phyloP scores from a whole-genome alignment of 441 rosid species.

The Rhodomyrtus psidioides region DNA sequence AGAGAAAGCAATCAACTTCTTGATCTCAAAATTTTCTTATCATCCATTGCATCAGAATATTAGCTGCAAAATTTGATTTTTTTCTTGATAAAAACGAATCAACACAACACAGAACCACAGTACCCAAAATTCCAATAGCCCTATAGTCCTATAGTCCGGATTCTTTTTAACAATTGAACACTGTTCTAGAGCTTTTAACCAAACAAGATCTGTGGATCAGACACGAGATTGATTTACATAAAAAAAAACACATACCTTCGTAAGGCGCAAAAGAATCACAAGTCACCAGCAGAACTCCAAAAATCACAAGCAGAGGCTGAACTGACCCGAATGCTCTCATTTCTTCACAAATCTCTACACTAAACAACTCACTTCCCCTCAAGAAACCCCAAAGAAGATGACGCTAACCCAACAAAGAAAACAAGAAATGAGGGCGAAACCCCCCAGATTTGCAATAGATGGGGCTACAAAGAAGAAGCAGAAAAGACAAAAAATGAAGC shows the following conservation, averaged over 20 bases:
- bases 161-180: not conserved
- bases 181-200: not conserved
- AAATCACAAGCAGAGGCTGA: conserved; percentile 31
- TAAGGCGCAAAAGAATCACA: conserved; percentile 44
- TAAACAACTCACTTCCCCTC: conserved; percentile 18
- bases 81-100: not conserved
- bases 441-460: not conserved
- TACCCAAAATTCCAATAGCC: not conserved
- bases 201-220: conserved; percentile 46
- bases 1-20: not conserved
- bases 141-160: not conserved
- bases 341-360: conserved; percentile 26
- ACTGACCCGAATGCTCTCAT: conserved; percentile 45
- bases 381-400: conserved; percentile 19
- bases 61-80: not conserved
- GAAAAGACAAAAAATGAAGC: not conserved
- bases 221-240: not conserved
- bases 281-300: conserved; percentile 28
- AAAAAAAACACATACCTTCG: conserved; percentile 46
- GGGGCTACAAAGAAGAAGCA: not conserved
- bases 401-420: conserved; percentile 13
- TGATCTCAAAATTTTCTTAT: not conserved
- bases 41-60: not conserved
- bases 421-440: not conserved
- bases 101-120: not conserved